Evolutionary conservation across 768 basidiomycete species (phyloP), one percentile per base, ranked within the genome.

Genomic region (Plicaturopsis crispa): DNA sequence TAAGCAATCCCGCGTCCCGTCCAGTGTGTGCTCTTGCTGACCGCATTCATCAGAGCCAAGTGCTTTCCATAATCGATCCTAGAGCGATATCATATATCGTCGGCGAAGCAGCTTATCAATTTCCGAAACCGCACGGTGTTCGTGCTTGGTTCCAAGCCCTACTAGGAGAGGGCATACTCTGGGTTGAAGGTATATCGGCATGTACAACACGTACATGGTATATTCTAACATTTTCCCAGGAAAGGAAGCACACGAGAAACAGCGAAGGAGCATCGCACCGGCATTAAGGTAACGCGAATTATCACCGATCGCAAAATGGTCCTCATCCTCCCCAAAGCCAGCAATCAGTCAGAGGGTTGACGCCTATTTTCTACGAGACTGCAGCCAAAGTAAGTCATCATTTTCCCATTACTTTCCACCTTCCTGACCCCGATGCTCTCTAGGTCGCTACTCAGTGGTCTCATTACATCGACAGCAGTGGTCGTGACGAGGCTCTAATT

Each of bases 91-190:
- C 57, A 3, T 75, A 70, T 39, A 75, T 80, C 38, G 56, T 80
- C 2, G 67, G 68, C 20, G 72, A 77, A 47, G 67, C 64, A 10
- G 64, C 68, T 0, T 80, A 79, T 49, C 58, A 56, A 24, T 80
- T 80, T 46, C 78, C 78, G 3, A 80, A 80, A 53, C 74, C 78
- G 6, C 55, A 62, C 34, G 78, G 79, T 17, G 78, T 78, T 14
- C 67, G 78, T 42, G 69, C 68, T 12, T 81, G 79, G 79, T 80
- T 80, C 49, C 65, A 65, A 41, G 70, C 70, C 22, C 67, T 76
- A 2, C 61, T 78, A 5, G 79, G 79, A 10, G 67, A 78, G 54
- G 78, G 79, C 16, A 72, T 81, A 40, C 70, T 80, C 17, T 79
- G 75, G 72, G 66, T 78, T 8, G 79, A 81, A 70, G 79, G 78